Conservation (phyloP, 768 basidiomycete genomes). For the Hirschioporus abietinus region DNA sequence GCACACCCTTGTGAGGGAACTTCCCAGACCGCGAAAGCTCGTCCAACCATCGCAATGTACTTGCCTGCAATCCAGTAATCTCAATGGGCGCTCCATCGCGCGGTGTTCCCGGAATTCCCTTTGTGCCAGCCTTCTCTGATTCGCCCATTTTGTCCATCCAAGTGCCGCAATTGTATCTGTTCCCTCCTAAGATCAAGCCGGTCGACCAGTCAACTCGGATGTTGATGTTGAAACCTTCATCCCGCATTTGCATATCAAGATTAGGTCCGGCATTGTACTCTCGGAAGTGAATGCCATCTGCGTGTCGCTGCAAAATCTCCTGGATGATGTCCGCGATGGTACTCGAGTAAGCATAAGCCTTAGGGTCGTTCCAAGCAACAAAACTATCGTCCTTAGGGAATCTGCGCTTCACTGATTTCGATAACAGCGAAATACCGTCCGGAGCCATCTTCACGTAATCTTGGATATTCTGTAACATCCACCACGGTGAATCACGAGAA, state of each 20-base stretch:
- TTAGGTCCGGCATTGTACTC: conserved; percentile 96
- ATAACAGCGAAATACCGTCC: conserved; percentile 74
- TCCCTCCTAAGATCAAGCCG: conserved; percentile 87
- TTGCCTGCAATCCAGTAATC: conserved; percentile 90
- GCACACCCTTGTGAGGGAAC: conserved; percentile 90
- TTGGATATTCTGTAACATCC: conserved; percentile 98
- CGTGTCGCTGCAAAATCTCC: conserved; percentile 93
- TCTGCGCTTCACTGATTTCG: conserved; percentile 81
- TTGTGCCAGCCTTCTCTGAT: conserved; percentile 84
- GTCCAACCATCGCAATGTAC: conserved; percentile 86
- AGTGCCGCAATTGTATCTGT: conserved; percentile 79
- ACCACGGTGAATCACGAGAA: conserved; percentile 98
- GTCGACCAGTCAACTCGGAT: conserved; percentile 96
- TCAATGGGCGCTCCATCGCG: conserved; percentile 95
- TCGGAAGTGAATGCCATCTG: conserved; percentile 85
- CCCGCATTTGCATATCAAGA: conserved; percentile 95
- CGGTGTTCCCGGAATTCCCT: conserved; percentile 93
- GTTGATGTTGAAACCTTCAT: conserved; percentile 89
- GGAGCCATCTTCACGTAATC: conserved; percentile 85
- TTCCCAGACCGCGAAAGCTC: conserved; percentile 54
- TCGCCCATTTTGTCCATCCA: conserved; percentile 99
- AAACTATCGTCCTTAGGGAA: conserved; percentile 94
- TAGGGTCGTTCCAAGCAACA: conserved; percentile 85
- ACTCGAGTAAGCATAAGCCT: conserved; percentile 76
- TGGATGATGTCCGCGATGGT: conserved; percentile 94